phyloP scores from a whole-genome alignment of 2,329 filamentous ascomycete genomes.

The Botryotinia calthae region DNA sequence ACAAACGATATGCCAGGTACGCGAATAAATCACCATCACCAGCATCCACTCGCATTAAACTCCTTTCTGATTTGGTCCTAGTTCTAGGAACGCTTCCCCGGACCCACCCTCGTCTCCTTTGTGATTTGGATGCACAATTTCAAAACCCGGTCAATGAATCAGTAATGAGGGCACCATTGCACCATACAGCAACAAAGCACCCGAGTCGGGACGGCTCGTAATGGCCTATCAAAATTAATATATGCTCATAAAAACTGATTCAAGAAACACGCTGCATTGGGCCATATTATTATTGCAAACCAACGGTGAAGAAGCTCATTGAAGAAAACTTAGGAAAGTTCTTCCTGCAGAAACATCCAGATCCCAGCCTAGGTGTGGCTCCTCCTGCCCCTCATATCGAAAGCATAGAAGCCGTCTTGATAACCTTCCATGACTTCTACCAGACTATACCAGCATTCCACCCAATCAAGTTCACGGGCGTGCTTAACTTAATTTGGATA shows the following conservation, averaged over 20 bases:
- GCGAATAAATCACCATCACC: slow-evolving; percentile 9
- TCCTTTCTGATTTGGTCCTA: slow-evolving; percentile 4
- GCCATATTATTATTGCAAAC: neutral
- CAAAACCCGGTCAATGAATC: slow-evolving; percentile 7
- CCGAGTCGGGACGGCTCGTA: neutral
- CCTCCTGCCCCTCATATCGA: slow-evolving; percentile 13
- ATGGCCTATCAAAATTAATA: neutral
- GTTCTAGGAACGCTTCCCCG: slow-evolving; percentile 21
- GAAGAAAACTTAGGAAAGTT: neutral
- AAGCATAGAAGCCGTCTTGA: slow-evolving; percentile 9
- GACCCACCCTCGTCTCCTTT: slow-evolving; percentile 12
- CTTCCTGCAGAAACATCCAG: slow-evolving; percentile 10
- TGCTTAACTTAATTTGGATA: slow-evolving; percentile 7
- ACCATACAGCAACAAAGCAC: neutral
- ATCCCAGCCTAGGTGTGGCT: slow-evolving; percentile 1
- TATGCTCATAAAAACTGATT: neutral
- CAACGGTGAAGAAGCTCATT: slow-evolving; percentile 14
- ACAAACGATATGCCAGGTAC: slow-evolving; percentile 20
- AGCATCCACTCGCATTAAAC: slow-evolving; percentile 4
- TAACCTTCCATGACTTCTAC: slow-evolving; percentile 20
- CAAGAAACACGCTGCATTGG: neutral
- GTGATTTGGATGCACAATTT: slow-evolving; percentile 18
- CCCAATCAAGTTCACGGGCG: slow-evolving; percentile 2
- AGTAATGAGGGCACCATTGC: slow-evolving; percentile 8
- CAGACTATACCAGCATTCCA: slow-evolving; percentile 4